These are phyloP conservation scores for Lophiotrema nucula DNA, from an alignment of 495 filamentous ascomycete species.

Conservation along the genomic window DNA sequence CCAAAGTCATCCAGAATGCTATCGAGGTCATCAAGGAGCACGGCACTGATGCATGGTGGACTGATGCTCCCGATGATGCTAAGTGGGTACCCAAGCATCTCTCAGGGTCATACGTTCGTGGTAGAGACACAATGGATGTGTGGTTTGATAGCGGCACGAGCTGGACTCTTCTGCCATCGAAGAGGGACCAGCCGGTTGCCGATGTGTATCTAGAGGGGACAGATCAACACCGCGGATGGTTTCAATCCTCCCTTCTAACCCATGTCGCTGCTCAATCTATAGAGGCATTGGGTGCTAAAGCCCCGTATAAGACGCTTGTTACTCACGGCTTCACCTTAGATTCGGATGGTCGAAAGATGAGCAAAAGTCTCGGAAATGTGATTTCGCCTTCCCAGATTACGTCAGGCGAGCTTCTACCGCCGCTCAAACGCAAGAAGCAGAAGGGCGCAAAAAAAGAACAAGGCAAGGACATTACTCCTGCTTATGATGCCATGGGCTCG, in stretches of 20 bases:
- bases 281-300: conserved; percentile 22
- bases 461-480: conserved; percentile 11
- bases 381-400: conserved; percentile 81
- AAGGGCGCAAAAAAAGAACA: conserved; percentile 51
- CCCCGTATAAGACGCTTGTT: conserved; percentile 81
- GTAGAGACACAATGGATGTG: conserved; percentile 98
- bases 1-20: conserved; percentile 79
- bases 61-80: conserved; percentile 67
- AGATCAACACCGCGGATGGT: conserved; percentile 98
- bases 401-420: conserved; percentile 67
- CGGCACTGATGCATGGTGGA: conserved; percentile 93
- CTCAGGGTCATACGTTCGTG: conserved; percentile 59
- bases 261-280: conserved; percentile 62
- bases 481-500: conserved; percentile 64
- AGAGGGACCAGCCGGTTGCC: conserved; percentile 54
- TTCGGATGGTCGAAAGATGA: conserved; percentile 90
- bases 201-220: conserved; percentile 92
- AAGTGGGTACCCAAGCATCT: conserved; percentile 70
- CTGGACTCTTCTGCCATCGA: conserved; percentile 64
- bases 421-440: conserved; percentile 54
- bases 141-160: conserved; percentile 99
- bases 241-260: conserved; percentile 97
- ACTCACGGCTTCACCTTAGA: conserved; percentile 96
- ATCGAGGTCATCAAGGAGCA: conserved; percentile 71
- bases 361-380: conserved; percentile 92